Evolutionary conservation across 768 basidiomycete species (phyloP), one percentile per base, ranked within the genome.

Genomic region (Suillus subluteus): DNA sequence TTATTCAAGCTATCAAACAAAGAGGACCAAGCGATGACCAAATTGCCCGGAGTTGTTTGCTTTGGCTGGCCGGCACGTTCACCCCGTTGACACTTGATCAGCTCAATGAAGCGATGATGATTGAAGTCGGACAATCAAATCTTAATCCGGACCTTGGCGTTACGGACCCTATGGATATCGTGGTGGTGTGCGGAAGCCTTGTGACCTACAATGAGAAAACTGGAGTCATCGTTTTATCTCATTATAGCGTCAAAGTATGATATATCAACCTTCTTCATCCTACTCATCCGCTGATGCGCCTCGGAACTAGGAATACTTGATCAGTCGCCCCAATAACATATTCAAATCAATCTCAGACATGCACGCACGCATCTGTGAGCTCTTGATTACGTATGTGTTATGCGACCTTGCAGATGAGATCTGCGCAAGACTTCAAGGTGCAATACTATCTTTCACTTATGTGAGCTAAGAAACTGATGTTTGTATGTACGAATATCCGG

Each of bases 1-100:
- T 73, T 13, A 64, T 73, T 8, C 44, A 62, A 3, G 41, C 58
- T 0, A 66, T 75, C 0, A 59, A 73, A 37, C 35, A 26, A 2
- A 40, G 23, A 9, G 61, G 48, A 1, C 15, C 2, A 18, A 8
- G 13, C 9, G 63, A 64, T 3, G 23, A 5, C 4, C 15, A 1
- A 1, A 58, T 64, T 4, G 38, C 54, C 12, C 35, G 4, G 15
- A 1, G 30, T 18, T 64, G 48, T 11, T 26, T 64, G 8, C 26
- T 64, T 30, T 64, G 7, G 52, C 52, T 64, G 16, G 37, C 40
- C 15, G 63, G 63, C 23, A n/a, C 52, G 8, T 12, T 63, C 21
- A 58, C 37, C 6, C 63, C 63, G 1, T 30, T 63, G 35, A 58
- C 63, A 2, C 35, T 63, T 21, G 37, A 37, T 8, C 63, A 63